phyloP scores from a whole-genome alignment of 495 filamentous ascomycete genomes.

The Penicillium paxilli region DNA sequence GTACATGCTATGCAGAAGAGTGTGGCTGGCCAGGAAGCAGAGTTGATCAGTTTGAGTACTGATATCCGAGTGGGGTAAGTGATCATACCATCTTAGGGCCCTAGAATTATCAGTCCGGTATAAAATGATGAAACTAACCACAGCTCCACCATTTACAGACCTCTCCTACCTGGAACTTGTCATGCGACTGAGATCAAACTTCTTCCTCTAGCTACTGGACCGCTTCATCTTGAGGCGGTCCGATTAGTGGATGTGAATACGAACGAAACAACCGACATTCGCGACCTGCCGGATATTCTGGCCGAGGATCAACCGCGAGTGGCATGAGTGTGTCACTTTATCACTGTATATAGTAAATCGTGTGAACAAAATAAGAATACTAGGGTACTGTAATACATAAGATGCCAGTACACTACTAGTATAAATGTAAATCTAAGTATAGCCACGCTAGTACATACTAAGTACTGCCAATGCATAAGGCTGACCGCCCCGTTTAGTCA shows the following conservation, averaged over 20 bases:
- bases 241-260: slow-evolving; percentile 79
- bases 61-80: slow-evolving; percentile 80
- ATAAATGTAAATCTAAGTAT: background rate
- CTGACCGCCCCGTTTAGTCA: background rate
- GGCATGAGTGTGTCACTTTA: too few relatives aligned
- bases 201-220: slow-evolving; percentile 70
- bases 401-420: background rate
- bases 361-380: background rate
- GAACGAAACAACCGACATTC: slow-evolving; percentile 79
- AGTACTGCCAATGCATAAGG: background rate
- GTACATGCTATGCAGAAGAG: slow-evolving; percentile 81
- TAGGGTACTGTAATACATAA: background rate
- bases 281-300: slow-evolving; percentile 75
- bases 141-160: slow-evolving; percentile 50
- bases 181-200: slow-evolving; percentile 79
- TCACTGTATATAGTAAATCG: background rate
- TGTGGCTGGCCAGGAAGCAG: slow-evolving; percentile 67
- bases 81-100: background rate
- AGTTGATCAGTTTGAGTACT: slow-evolving; percentile 78
- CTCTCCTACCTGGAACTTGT: slow-evolving; percentile 72
- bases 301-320: slow-evolving; percentile 41
- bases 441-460: background rate
- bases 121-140: too few relatives aligned
- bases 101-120: too few relatives aligned
- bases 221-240: slow-evolving; percentile 76